Base-by-base conservation (phyloP, 345 rosid genomes). In the Geranium brycei region DNA sequence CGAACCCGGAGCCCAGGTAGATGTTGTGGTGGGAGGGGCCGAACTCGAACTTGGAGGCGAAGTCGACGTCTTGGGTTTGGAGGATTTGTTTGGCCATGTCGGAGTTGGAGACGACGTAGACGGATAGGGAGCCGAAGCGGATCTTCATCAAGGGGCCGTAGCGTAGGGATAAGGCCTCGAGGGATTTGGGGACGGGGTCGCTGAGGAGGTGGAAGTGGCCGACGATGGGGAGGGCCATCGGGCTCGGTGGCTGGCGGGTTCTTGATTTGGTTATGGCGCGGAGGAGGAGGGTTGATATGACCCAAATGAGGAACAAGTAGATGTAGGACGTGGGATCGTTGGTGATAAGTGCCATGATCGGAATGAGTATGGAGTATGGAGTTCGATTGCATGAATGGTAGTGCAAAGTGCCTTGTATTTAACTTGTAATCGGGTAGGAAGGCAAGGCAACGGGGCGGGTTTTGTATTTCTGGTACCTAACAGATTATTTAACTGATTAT, bases 71-170 rank as follows among this genome's bases (percentile, higher is more conserved):
- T 1, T 89, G 72, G 57, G 73, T 71, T 72, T 78, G 82, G 41
- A 87, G 47, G 14, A 89, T 75, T 17, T 78, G 72, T 17, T 67
- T 74, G 3, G 95, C 89, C 0, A 74, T 59, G 38, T 61, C 32
- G 0, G 85, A 79, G 12, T 79, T 77, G 0, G 96, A 85, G 23
- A 79, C 82, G 7, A 87, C 80, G 4, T 82, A 58, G 59, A 72
- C 70, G 18, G 19, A 51, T 4, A 76, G 62, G 58, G 80, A 70
- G 19, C 84, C 88, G 0, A 84, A 70, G 56, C 72, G 78, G 55
- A 88, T 71, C 31, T 41, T 73, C 80, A 84, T 78, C 23, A 88
- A 73, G 7, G 90, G 83, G 40, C 96, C 90, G n/a, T 88, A 80
- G 0, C 64, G 76, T 56, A 31, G 68, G 53, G 92, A 65, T 62